Base-by-base conservation (phyloP, 495 filamentous ascomycete genomes). In the Penicillium mononematosum region DNA sequence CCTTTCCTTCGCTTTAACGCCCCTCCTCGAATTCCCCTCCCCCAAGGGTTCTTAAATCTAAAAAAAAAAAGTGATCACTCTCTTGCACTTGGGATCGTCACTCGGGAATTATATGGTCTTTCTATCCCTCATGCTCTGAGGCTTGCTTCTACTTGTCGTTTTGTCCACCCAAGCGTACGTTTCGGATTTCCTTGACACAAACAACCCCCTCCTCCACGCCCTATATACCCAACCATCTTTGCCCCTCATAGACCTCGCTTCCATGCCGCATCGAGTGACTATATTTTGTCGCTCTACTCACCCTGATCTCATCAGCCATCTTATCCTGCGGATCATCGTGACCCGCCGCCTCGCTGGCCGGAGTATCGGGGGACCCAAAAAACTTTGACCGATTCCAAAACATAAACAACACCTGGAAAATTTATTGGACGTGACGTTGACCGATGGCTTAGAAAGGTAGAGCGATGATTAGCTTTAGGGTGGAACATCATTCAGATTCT, bases 381-480 rank as follows among this genome's bases (percentile, higher is more conserved):
- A 44, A 59, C 31, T 22, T 62, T 42, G 48, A 51, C 46, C 29
- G 52, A 56, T 24, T 24, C 19, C n/a, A 41, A 42, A 38, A 52
- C 22, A 48, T 44, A 46, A 34, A 42, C 24, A 48, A 53, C 44
- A 52, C 8, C 20, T 34, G 43, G 50, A 19, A 20, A 20, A 12
- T 31, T 47, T 14, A 57, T 39, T 20, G 44, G 19, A 43, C 52
- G 6, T 43, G 24, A 22, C 25, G 59, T 74, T 74, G 68, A 75
- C 70, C 55, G 56, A 62, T 65, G 56, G 42, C 59, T 56, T 65
- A 72, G 64, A 71, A 71, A 77, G 67, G 70, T 73, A 77, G 75
- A 78, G 75, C 72, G 72, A 78, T 78, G 75, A 77, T 75, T 72
- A 78, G 75, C 74, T 70, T 75, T 70, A 71, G 71, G 71, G 74